Evolutionary conservation across 331 rosid species (phyloP), one percentile per base, ranked within the genome.

Genomic region (Spiraea crenata): DNA sequence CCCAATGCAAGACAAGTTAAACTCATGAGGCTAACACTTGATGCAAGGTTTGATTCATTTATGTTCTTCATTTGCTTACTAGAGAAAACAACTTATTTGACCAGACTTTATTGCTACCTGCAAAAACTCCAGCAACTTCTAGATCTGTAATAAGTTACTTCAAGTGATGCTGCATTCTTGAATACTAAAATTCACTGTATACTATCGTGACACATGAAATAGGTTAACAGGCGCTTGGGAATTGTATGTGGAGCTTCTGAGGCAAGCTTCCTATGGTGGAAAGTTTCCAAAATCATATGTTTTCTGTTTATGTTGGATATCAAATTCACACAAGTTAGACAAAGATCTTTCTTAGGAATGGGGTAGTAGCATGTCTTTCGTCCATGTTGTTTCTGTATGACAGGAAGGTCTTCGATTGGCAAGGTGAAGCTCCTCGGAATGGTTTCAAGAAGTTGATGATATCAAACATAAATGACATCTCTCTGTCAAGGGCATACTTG

Each of bases 1-100:
- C 63, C 79, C 89, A 88, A 81, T 82, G 65, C 64, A 64, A 66
- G 20, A 49, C 61, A 45, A 38, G 56, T 66, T 17, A 51, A 34
- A n/a, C 14, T 59, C 41, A 17, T 47, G 63, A 76, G 69, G 71
- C 57, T 52, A 68, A 51, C n/a, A 19, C 72, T 25, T 64, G 46
- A 76, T 14, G 66, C 39, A 39, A 4, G 59, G 63, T 7, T 57
- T 51, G 45, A 4, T 51, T 59, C 19, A 57, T 64, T 13, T 49
- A 19, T 48, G 50, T 9, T 57, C 51, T 40, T 50, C 14, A 19
- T 34, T 7, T 31, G 44, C 3, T 31, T 56, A 9, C 31, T 20
- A 56, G n/a, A 25, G 61, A 56, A 25, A 25, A 56, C 6, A 20
- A 11, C 39, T 25, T 38, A 31, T 56, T 31, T 6, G 39, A 56